phyloP scores from a whole-genome alignment of 441 rosid genomes.

The Kokia cookei region DNA sequence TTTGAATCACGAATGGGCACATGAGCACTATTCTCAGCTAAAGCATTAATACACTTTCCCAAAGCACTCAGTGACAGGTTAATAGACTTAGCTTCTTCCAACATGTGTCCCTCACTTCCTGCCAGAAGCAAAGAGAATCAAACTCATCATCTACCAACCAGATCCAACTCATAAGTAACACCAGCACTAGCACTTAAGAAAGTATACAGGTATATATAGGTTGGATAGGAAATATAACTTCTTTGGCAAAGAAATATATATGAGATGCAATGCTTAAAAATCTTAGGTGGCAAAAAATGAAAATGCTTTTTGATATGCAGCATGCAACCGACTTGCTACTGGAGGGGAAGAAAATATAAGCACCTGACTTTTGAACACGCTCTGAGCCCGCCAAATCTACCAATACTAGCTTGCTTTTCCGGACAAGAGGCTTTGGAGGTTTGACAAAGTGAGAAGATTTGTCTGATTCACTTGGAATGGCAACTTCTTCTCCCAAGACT shows the following conservation, averaged over 20 bases:
- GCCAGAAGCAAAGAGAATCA: conserved; percentile 25
- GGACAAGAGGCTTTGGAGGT: conserved; percentile 76
- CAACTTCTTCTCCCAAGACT: conserved; percentile 54
- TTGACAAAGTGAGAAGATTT: conserved; percentile 59
- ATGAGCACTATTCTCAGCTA: conserved; percentile 93
- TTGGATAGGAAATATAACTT: background rate
- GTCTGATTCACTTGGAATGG: conserved; percentile 44
- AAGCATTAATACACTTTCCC: conserved; percentile 98
- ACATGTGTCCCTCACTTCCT: conserved; percentile 99
- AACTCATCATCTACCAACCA: background rate
- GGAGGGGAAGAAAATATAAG: conserved; percentile 3
- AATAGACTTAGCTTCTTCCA: conserved; percentile 98
- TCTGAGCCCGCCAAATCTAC: conserved; percentile 99
- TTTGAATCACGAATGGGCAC: conserved; percentile 99
- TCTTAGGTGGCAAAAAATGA: background rate
- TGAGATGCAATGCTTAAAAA: background rate
- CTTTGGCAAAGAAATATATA: background rate
- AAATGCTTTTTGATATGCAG: background rate
- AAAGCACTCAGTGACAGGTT: conserved; percentile 97
- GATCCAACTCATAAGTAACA: background rate
- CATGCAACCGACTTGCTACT: background rate
- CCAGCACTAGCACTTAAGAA: background rate
- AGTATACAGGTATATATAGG: background rate
- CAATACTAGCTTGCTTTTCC: conserved; percentile 87
- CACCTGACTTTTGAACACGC: conserved; percentile 96